These are phyloP conservation scores for Penicillium thymicola DNA, from an alignment of 2,329 filamentous ascomycete genomes.

Conservation along the genomic window DNA sequence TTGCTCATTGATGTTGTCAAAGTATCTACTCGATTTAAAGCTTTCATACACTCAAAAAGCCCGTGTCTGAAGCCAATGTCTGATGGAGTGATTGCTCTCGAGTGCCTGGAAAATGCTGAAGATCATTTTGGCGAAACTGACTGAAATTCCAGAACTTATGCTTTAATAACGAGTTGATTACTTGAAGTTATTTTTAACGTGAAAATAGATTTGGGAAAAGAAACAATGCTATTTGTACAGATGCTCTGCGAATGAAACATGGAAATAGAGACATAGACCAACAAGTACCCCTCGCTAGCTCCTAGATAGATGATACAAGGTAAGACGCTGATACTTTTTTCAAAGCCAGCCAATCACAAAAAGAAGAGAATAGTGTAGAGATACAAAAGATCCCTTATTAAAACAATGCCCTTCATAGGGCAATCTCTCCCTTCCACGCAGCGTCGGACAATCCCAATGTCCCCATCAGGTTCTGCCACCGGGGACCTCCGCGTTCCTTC, in stretches of 20 bases:
- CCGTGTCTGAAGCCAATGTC: not conserved
- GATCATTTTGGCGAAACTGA: not conserved
- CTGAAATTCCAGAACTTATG: not conserved
- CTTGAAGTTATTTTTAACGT: not conserved
- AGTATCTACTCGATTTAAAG: not conserved
- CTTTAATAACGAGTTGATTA: not conserved
- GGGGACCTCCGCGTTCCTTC: slow-evolving; percentile 85
- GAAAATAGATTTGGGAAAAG: not conserved
- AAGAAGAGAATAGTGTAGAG: slow-evolving; percentile 2
- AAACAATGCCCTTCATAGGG: slow-evolving; percentile 51
- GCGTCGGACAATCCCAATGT: slow-evolving; percentile 82
- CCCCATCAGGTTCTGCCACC: slow-evolving; percentile 83
- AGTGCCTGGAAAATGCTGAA: not conserved
- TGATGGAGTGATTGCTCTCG: not conserved
- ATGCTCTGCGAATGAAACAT: slow-evolving; percentile 8
- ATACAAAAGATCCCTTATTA: slow-evolving; percentile 15
- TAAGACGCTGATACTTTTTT: slow-evolving; percentile 14
- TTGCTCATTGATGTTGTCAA: not conserved
- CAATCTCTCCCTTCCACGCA: slow-evolving; percentile 88
- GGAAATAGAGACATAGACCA: slow-evolving; percentile 7
- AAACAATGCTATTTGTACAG: slow-evolving; percentile 27
- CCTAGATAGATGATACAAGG: slow-evolving; percentile 11
- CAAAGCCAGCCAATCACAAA: slow-evolving; percentile 5
- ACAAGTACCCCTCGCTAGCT: slow-evolving; percentile 8
- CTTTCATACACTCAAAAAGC: not conserved